These are phyloP conservation scores for Didymosphaeria variabile DNA, from an alignment of 2,329 filamentous ascomycete genomes.

Conservation along the genomic window DNA sequence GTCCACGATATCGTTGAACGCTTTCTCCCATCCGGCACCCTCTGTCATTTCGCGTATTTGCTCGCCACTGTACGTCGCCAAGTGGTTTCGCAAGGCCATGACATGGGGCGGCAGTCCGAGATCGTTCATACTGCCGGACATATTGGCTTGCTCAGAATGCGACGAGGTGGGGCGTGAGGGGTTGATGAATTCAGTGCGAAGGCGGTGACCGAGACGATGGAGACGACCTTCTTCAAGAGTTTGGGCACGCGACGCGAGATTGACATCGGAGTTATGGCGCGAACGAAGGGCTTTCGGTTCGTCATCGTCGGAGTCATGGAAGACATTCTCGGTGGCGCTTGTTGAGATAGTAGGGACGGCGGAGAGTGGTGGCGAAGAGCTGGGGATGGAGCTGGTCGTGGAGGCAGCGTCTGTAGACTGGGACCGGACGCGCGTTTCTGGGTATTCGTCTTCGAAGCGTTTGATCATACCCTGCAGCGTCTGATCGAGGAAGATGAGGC, in stretches of 20 bases:
- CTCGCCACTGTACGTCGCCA: conserved; percentile 70
- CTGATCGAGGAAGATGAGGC: conserved; percentile 84
- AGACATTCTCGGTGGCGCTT: conserved; percentile 35
- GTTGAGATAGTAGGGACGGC: conserved; percentile 42
- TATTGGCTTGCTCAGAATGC: conserved; percentile 31
- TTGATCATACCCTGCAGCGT: conserved; percentile 92
- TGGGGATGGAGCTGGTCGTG: conserved; percentile 41
- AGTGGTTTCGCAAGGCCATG: conserved; percentile 67
- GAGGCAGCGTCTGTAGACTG: conserved; percentile 41
- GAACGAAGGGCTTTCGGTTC: conserved; percentile 59
- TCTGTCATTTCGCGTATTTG: conserved; percentile 63
- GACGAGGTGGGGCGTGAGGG: conserved; percentile 37
- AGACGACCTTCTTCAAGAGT: conserved; percentile 75
- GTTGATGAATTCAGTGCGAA: conserved; percentile 69
- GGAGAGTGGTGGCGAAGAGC: conserved; percentile 40
- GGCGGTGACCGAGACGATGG: conserved; percentile 72
- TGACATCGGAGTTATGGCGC: conserved; percentile 72
- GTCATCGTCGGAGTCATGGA: conserved; percentile 53
- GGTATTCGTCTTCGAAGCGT: conserved; percentile 95
- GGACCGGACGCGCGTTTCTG: conserved; percentile 74
- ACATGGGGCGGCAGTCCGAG: conserved; percentile 53
- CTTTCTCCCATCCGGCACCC: conserved; percentile 67
- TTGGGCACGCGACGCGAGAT: conserved; percentile 70
- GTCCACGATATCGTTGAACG: conserved; percentile 69
- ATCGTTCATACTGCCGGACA: conserved; percentile 47